These are phyloP conservation scores for Candida maesae DNA, from an alignment of 805 yeast genomes.

Conservation along the genomic window DNA sequence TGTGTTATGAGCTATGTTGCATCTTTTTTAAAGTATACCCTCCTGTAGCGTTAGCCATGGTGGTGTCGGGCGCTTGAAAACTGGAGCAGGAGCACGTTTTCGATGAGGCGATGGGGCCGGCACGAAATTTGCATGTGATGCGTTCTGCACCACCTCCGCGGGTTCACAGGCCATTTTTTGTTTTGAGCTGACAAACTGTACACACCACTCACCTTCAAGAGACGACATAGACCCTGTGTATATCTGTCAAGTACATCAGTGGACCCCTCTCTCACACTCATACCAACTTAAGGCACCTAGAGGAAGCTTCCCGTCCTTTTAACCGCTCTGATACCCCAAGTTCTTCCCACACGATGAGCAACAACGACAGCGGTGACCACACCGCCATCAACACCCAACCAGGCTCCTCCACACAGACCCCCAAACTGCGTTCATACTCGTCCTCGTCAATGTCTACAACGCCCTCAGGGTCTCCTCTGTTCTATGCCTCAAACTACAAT, in stretches of 20 bases:
- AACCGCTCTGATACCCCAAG: background rate
- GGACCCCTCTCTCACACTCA: background rate
- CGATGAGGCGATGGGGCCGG: no score
- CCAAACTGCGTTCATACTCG: slow-evolving; percentile 16
- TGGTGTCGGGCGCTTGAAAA: no score
- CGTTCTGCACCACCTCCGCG: no score
- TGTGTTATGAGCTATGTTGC: slow-evolving; percentile 2
- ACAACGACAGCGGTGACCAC: background rate
- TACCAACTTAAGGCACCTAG: no score
- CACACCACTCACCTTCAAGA: background rate
- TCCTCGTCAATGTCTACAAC: slow-evolving; percentile 20
- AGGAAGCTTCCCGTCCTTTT: background rate
- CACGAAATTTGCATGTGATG: no score
- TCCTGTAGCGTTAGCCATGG: no score
- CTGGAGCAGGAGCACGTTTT: no score
- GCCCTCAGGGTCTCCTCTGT: slow-evolving; percentile 24
- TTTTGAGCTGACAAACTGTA: no score
- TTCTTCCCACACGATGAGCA: no score
- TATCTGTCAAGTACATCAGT: background rate
- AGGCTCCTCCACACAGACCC: background rate
- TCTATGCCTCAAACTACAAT: slow-evolving; percentile 18
- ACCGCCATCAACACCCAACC: background rate
- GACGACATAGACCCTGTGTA: no score
- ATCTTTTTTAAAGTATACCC: no score
- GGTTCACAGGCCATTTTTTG: no score